Evolutionary conservation across 2,329 filamentous ascomycete genomes (phyloP).

Genomic region (Teratosphaeriaceae sp.): DNA sequence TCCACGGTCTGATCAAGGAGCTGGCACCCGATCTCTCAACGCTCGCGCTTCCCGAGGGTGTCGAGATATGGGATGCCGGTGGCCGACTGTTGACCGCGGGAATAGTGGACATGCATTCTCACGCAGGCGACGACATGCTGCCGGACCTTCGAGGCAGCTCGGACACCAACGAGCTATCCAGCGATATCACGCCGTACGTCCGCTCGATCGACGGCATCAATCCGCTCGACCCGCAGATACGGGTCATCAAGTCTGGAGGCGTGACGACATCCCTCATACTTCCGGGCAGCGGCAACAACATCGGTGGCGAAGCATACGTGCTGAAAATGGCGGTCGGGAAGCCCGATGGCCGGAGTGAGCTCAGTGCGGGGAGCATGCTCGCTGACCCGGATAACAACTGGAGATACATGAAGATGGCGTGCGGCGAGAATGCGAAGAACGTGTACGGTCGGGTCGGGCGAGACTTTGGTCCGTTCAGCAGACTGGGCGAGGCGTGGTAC

Average conservation of each 20-base stretch:
- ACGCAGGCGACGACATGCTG: conserved; percentile 55
- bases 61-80: conserved; percentile 49
- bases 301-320: conserved; percentile 63
- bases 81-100: conserved; percentile 59
- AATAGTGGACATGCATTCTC: conserved; percentile 67
- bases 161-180: conserved; percentile 59
- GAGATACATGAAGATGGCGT: conserved; percentile 73
- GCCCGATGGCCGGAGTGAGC: conserved; percentile 53
- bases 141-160: conserved; percentile 48
- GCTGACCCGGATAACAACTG: conserved; percentile 59
- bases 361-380: conserved; percentile 57
- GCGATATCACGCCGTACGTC: conserved; percentile 61
- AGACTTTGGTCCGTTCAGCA: conserved; percentile 51
- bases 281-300: conserved; percentile 63
- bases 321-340: conserved; percentile 62
- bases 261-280: conserved; percentile 62
- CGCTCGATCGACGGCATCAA: conserved; percentile 60
- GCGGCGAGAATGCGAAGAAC: conserved; percentile 25
- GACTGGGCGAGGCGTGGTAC: conserved; percentile 63
- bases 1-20: conserved; percentile 54
- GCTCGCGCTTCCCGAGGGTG: conserved; percentile 41
- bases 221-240: conserved; percentile 57
- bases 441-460: conserved; percentile 27
- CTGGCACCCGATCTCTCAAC: conserved; percentile 43
- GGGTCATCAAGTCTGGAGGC: conserved; percentile 66